Conservation (phyloP, 192 early-diverging fungal species). For the Ambispora gerdemannii region DNA sequence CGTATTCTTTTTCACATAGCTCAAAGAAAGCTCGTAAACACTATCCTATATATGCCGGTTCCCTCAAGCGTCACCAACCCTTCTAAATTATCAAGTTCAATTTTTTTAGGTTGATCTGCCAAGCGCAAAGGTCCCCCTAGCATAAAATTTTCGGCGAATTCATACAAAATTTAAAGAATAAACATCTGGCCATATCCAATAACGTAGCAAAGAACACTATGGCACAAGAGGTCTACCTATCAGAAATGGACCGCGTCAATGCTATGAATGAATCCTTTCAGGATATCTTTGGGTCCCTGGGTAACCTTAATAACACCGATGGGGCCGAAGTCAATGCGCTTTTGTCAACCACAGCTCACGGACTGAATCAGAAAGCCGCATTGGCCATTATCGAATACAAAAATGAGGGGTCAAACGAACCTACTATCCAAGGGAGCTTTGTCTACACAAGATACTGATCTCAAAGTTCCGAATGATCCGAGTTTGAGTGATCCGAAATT, state of each 20-base stretch:
- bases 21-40: too few species aligned
- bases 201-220: background rate
- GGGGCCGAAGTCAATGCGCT: background rate
- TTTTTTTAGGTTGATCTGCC: background rate
- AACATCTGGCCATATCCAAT: background rate
- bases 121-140: background rate
- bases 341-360: background rate
- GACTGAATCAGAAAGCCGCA: background rate
- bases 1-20: too few species aligned
- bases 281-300: background rate
- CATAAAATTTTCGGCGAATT: background rate
- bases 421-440: constrained; percentile 3
- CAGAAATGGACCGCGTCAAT: background rate
- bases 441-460: constrained; percentile 2
- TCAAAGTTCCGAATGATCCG: background rate
- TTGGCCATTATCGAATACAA: background rate
- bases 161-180: background rate
- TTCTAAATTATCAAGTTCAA: background rate
- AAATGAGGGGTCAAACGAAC: background rate
- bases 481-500: too few species aligned
- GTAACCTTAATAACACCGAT: background rate
- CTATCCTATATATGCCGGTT: too few species aligned
- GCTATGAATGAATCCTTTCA: background rate
- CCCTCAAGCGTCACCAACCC: background rate
- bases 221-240: background rate